Evolutionary conservation across 768 basidiomycete species (phyloP), one percentile per base, ranked within the genome.

Genomic region (Cytidiella melzeri): DNA sequence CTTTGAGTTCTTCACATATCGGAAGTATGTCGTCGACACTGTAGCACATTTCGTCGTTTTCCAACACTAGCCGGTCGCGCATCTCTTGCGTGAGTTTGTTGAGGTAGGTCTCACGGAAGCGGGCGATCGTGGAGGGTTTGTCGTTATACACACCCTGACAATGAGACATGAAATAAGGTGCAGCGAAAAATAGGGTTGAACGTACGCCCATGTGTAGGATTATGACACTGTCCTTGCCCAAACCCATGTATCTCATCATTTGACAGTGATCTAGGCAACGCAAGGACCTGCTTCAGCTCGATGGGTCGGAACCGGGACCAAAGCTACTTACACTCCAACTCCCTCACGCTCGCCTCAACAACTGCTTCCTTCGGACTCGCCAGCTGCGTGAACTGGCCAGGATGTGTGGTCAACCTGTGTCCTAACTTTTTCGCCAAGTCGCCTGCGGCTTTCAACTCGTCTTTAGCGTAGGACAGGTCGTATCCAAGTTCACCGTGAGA

Each of bases 41-140:
- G 65, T 93, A 96, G 60, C 92, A 95, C 55, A 96, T 74, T 74
- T 97, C 94, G 55, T 96, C 94, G 52, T 96, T 97, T 67, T 97
- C 94, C n/a, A 93, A 71, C 1, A 92, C 92, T 19, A 94, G 64
- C 40, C 94, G 74, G 12, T 74, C 74, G 52, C 86, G 79, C 50
- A 91, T 81, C 20, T 77, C 75, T 19, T 76, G 67, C 6, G 81
- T 72, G 34, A 92, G 73, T n/a, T 65, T 58, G 9, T 75, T 71
- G 42, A 62, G 67, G 50, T 90, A 86, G 12, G 83, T 85, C 51
- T 77, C 70, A 62, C 83, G 87, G 61, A 95, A 79, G 7, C 94
- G 78, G 20, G 69, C 70, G 1, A 94, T 67, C 0, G 94, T 81
- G 4, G 74, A 71, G 19, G 57, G 56, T 62, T 95, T 97, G 61